A percentile compares a stretch with the other conserved stretches of the same genome.
Conservation (phyloP, 208 protist genomes). For the Trypanosoma brucei region DNA sequence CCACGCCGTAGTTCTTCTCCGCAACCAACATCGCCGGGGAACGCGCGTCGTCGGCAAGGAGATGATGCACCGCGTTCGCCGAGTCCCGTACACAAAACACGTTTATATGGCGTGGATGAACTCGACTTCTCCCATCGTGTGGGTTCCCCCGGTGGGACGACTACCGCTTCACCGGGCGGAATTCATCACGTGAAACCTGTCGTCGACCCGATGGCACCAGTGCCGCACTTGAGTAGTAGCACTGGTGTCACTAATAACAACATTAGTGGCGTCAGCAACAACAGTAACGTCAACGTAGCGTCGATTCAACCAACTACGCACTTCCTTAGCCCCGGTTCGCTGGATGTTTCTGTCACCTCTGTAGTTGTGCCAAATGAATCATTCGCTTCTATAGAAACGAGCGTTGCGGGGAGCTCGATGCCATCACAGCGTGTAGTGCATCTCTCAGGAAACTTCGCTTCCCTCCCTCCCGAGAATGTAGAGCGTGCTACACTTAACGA, state of each 20-base stretch:
- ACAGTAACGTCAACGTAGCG: slow-evolving; percentile 9
- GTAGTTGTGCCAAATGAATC: slow-evolving; percentile 40
- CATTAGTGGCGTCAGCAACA: slow-evolving; percentile 7
- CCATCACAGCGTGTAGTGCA: slow-evolving; percentile 53
- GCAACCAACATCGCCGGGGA: slow-evolving; percentile 24
- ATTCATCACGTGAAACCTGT: slow-evolving; percentile 42
- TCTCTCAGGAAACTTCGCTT: slow-evolving; percentile 44
- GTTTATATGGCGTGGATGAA: slow-evolving; percentile 66
- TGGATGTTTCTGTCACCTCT: slow-evolving; percentile 33
- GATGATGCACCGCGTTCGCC: slow-evolving; percentile 31
- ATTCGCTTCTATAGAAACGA: slow-evolving; percentile 24
- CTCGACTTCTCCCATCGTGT: slow-evolving; percentile 59
- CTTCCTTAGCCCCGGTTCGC: slow-evolving; percentile 20
- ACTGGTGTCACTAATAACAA: not conserved
- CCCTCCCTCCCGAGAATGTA: slow-evolving; percentile 47
- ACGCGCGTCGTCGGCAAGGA: slow-evolving; percentile 10
- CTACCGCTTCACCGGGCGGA: slow-evolving; percentile 15
- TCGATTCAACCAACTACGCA: slow-evolving; percentile 30
- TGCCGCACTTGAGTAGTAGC: slow-evolving; percentile 31
- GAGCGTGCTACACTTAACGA: slow-evolving; percentile 51
- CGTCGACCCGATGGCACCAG: slow-evolving; percentile 64
- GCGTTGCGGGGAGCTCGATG: slow-evolving; percentile 16
- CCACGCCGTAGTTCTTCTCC: slow-evolving; percentile 29
- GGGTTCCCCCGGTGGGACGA: slow-evolving; percentile 28
- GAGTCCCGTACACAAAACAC: slow-evolving; percentile 38